Percentiles rank a stretch among this genome's conserved stretches.
Conservation (phyloP, 345 rosid genomes). For the Erysimum cheiranthoides region DNA sequence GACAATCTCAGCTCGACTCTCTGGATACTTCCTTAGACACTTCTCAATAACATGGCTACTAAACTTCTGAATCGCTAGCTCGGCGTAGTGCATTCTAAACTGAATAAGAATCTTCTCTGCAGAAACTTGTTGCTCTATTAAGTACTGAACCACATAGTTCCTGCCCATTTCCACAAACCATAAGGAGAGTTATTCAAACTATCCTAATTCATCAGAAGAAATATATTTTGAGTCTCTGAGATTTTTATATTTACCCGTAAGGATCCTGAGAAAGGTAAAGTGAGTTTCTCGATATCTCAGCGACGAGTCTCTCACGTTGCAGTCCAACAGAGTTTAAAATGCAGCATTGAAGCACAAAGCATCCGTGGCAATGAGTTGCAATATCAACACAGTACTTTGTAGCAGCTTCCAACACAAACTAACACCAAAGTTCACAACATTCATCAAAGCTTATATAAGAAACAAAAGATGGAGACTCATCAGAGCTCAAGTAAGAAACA, state of each 20-base stretch:
- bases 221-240: neutral
- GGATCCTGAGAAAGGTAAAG: constrained; percentile 75
- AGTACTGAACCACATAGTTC: constrained; percentile 78
- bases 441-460: constrained; percentile 13
- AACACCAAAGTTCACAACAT: constrained; percentile 26
- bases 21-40: constrained; percentile 58
- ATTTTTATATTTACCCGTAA: constrained; percentile 57
- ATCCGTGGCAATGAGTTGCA: constrained; percentile 78
- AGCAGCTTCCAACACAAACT: constrained; percentile 76
- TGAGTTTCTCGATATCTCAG: constrained; percentile 58
- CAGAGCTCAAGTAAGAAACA: neutral
- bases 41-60: constrained; percentile 85
- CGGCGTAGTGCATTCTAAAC: constrained; percentile 59
- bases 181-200: neutral
- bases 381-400: constrained; percentile 65
- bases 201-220: neutral
- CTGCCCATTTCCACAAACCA: constrained; percentile 46
- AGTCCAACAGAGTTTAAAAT: constrained; percentile 57
- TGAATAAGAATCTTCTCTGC: constrained; percentile 45
- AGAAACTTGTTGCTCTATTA: constrained; percentile 61
- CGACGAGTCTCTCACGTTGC: constrained; percentile 55
- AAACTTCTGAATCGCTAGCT: constrained; percentile 71
- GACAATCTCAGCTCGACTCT: constrained; percentile 61
- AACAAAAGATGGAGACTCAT: neutral
- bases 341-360: constrained; percentile 76